Percentiles rank a stretch among this genome's conserved stretches.
Conservation (phyloP, 371 early-diverging fungal species). For the Mortierella sp. region DNA sequence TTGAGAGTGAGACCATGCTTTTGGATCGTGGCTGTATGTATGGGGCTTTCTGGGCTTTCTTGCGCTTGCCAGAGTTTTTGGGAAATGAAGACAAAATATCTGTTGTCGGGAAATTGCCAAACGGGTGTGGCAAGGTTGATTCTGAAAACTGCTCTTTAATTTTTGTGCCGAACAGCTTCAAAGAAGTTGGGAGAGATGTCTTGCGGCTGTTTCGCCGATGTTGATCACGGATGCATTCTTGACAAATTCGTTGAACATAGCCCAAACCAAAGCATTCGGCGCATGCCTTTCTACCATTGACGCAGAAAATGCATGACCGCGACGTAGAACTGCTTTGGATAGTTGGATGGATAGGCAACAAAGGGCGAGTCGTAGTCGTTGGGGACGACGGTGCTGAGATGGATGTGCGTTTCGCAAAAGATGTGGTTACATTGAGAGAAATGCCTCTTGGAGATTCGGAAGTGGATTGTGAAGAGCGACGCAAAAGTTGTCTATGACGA, state of each 20-base stretch:
- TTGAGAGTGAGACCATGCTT: conserved; percentile 11
- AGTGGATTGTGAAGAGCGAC: background rate
- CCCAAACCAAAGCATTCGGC: conserved; percentile 39
- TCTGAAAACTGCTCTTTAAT: conserved; percentile 8
- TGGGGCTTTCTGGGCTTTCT: background rate
- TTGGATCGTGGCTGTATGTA: conserved; percentile 1
- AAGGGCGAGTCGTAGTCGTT: background rate
- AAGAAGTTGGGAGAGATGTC: conserved; percentile 8
- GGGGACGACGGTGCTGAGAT: background rate
- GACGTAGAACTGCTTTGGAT: too few species aligned
- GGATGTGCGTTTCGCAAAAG: background rate
- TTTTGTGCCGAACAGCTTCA: conserved; percentile 8
- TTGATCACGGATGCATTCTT: conserved; percentile 28
- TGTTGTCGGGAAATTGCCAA: background rate
- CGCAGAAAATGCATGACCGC: conserved; percentile 30
- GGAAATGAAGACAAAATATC: background rate
- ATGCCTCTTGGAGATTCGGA: background rate
- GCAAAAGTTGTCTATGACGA: background rate
- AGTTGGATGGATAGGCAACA: background rate
- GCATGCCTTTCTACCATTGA: conserved; percentile 32
- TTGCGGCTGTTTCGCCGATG: conserved; percentile 14
- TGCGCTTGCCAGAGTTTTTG: background rate
- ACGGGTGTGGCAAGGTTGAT: background rate
- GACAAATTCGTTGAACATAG: conserved; percentile 36
- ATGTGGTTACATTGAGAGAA: background rate